phyloP scores from a whole-genome alignment of 345 rosid genomes.

The Populus nigra region DNA sequence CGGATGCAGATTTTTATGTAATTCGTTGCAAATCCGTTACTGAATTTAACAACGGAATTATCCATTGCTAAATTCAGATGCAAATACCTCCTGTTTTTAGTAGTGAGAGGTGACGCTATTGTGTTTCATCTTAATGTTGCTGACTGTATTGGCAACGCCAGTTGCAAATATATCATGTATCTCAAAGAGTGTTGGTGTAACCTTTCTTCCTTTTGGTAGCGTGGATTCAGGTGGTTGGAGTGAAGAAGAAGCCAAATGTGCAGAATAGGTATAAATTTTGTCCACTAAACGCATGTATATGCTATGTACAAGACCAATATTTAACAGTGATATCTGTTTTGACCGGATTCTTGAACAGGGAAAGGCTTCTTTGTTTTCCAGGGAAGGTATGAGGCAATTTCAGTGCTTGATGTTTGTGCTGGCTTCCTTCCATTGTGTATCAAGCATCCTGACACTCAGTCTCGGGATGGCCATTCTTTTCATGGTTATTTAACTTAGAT shows the following conservation, averaged over 20 bases:
- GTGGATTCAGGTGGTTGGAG: conserved; percentile 11
- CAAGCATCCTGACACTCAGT: conserved; percentile 45
- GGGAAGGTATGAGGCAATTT: conserved; percentile 44
- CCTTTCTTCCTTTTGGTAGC: conserved; percentile 48
- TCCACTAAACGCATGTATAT: too few species aligned
- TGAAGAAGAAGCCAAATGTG: conserved; percentile 49
- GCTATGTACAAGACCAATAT: not conserved
- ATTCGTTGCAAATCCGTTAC: too few species aligned
- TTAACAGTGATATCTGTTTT: not conserved
- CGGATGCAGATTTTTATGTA: too few species aligned
- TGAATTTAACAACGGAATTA: too few species aligned
- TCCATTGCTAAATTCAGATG: too few species aligned
- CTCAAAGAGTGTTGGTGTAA: conserved; percentile 33
- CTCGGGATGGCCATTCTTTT: conserved; percentile 53
- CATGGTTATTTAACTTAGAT: not conserved
- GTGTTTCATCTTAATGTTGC: conserved; percentile 74
- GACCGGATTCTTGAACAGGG: conserved; percentile 33
- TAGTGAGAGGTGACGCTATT: conserved; percentile 70
- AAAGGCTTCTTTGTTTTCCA: conserved; percentile 47
- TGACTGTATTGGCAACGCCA: conserved; percentile 49
- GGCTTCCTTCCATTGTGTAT: conserved; percentile 52
- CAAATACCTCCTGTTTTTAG: too few species aligned
- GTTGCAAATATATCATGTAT: conserved; percentile 61
- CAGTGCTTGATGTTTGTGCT: conserved; percentile 50
- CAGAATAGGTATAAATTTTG: conserved; percentile 27